Evolutionary conservation across 768 basidiomycete species (phyloP).

Genomic region (Kwoniella sp.): DNA sequence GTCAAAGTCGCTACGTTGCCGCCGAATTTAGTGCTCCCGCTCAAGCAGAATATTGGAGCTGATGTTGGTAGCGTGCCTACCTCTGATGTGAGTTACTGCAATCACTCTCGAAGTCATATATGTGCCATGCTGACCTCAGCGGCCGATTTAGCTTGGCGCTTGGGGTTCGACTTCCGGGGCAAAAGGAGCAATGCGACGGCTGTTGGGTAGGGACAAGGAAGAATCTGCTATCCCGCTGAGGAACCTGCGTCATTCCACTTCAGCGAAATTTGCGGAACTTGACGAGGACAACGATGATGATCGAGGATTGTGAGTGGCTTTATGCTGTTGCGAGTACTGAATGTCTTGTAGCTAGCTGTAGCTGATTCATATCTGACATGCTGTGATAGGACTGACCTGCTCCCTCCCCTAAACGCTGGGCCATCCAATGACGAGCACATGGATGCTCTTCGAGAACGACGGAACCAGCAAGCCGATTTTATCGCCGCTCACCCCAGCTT

Average conservation of each 20-base stretch:
- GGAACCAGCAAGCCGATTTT: conserved; percentile 79
- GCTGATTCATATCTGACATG: neutral
- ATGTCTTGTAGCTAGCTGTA: neutral
- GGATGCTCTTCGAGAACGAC: conserved; percentile 69
- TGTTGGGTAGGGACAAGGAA: conserved; percentile 36
- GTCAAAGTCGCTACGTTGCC: conserved; percentile 72
- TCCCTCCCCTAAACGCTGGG: conserved; percentile 38
- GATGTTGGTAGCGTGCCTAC: conserved; percentile 29
- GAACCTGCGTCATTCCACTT: conserved; percentile 9
- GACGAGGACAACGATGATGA: conserved; percentile 41
- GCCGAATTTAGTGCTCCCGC: conserved; percentile 72
- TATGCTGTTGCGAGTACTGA: neutral
- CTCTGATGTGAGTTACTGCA: conserved; percentile 19
- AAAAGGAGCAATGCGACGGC: conserved; percentile 36
- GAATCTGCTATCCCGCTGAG: conserved; percentile 26
- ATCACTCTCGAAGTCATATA: neutral
- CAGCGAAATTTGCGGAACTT: conserved; percentile 19
- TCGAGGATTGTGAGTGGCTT: conserved; percentile 41
- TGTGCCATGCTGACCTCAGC: neutral
- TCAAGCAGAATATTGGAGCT: conserved; percentile 68
- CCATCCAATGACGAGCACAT: conserved; percentile 45
- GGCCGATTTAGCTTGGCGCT: conserved; percentile 5
- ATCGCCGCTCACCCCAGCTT: conserved; percentile 85
- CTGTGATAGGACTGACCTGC: conserved; percentile 34
- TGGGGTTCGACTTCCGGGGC: conserved; percentile 19